Evolutionary conservation across 331 rosid species (phyloP), one percentile per base, ranked within the genome.

Genomic region (Saraca asoca): DNA sequence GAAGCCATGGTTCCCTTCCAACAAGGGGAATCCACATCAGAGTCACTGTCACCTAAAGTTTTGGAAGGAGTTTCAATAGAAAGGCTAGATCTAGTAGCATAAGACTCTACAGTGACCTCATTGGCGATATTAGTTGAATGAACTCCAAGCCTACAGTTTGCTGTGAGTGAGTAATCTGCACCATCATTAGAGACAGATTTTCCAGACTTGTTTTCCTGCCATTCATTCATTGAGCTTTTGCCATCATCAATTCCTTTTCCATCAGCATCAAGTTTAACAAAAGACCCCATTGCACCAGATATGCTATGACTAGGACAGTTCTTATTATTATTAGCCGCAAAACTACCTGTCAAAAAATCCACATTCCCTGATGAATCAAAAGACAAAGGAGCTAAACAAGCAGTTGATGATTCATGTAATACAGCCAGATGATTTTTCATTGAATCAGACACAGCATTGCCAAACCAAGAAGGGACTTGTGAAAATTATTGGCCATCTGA

Each of bases 11-110:
- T 78, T 73, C 92, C 92, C 71, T 78, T 79, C 88, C 88, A 83
- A 66, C 88, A 81, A 56, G 92, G 92, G 69, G 91, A 85, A 74
- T 85, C 90, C 76, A 74, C 79, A 69, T 83, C 92, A 66, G 83
- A 72, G 66, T 82, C 95, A 35, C 80, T 54, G 50, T 78, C 87
- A 16, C 54, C 81, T 31, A 64, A 53, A 66, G 19, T 35, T 51
- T 61, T n/a, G 12, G 78, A 60, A 37, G 70, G 48, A 37, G 48
- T 64, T 64, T 64, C 16, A 50, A 50, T 50, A 52, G 49, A 35
- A 64, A 17, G 3, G 51, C 17, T 48, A 0, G 7, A 5, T 11
- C 9, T 1, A 18, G n/a, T 17, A 35, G 15, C 49, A 17, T 64
- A 12, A 50, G 49, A 64, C 49, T 64, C 50, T 34, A 15, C 14